Base-by-base conservation (phyloP, 768 basidiomycete genomes). In the Tylopilus felleus region DNA sequence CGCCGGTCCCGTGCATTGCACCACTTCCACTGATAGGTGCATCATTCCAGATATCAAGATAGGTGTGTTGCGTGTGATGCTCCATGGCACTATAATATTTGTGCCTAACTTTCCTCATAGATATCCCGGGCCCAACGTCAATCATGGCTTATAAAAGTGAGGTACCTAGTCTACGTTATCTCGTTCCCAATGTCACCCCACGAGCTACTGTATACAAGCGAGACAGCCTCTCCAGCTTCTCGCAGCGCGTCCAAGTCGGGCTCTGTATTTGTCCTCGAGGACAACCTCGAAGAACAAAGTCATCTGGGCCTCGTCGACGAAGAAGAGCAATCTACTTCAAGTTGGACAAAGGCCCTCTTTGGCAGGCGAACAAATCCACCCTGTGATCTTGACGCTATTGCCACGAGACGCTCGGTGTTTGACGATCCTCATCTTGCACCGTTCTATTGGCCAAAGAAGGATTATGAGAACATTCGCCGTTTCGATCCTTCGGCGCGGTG, bases 401-500 rank as follows among this genome's bases (percentile, higher is more conserved):
- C 79, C 5, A 82, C 82, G n/a, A 74, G 69, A 27, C 75, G 77
- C 7, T 80, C 79, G 2, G 77, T 81, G 16, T 82, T 74, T 58
- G 80, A 82, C 45, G 78, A 83, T 52, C 76, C 77, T 13, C 60
- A 71, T 29, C 66, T 79, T 17, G 49, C 51, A 10, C 28, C 21
- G 1, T 53, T 40, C 46, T 62, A 67, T 43, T 77, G 74, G 77
- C 82, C 82, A 1, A 79, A 75, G 51, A 53, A 71, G 1, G 69
- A 76, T 2, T 82, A 81, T 40, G 82, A 85, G 64, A 83, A 81
- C 59, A 55, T 78, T 10, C 78, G 79, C 49, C 74, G 83, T 7
- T 84, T 86, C 49, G 78, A 86, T 55, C 74, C 79, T 1, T 70
- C 69, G 33, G 79, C 78, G 40, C 74, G 84, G 17, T 87, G 85